Evolutionary conservation across 2,329 filamentous ascomycete genomes (phyloP).

Genomic region (Laburnicola sp.): DNA sequence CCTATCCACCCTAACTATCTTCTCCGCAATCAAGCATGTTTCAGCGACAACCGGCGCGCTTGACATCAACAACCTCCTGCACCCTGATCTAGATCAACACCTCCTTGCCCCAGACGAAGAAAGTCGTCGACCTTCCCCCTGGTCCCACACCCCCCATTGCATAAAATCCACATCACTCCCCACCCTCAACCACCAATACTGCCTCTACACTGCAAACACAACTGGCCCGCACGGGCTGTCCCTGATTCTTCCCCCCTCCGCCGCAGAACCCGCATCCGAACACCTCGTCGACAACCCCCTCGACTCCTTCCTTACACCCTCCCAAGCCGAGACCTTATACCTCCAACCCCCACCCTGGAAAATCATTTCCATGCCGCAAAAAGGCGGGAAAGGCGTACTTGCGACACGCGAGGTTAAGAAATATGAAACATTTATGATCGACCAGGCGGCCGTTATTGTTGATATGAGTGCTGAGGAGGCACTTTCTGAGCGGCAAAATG

Average conservation of each 20-base stretch:
- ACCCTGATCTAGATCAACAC: neutral
- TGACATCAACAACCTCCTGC: constrained; percentile 19
- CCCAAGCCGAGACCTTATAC: constrained; percentile 12
- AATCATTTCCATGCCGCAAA: constrained; percentile 19
- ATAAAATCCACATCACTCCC: constrained; percentile 8
- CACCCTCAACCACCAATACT: constrained; percentile 21
- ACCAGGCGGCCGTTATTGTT: constrained; percentile 23
- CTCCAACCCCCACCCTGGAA: constrained; percentile 14
- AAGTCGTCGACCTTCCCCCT: constrained; percentile 6
- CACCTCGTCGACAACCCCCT: constrained; percentile 23
- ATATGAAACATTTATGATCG: constrained; percentile 31
- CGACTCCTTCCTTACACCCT: constrained; percentile 13
- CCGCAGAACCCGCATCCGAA: constrained; percentile 5
- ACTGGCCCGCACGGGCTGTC: constrained; percentile 19
- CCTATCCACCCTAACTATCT: too few relatives aligned
- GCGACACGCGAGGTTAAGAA: constrained; percentile 22
- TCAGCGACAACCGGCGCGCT: constrained; percentile 9
- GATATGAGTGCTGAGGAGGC: constrained; percentile 15
- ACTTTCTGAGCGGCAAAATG: neutral
- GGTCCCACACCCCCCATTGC: constrained; percentile 26
- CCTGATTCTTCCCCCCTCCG: constrained; percentile 16
- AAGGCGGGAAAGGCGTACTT: constrained; percentile 24
- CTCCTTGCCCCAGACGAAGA: neutral
- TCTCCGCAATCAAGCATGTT: too few relatives aligned
- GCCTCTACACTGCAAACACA: constrained; percentile 24